Percentiles rank a stretch among this genome's conserved stretches.
phyloP scores from a whole-genome alignment of 2,329 filamentous ascomycete genomes.

The Seiridium unicorne region DNA sequence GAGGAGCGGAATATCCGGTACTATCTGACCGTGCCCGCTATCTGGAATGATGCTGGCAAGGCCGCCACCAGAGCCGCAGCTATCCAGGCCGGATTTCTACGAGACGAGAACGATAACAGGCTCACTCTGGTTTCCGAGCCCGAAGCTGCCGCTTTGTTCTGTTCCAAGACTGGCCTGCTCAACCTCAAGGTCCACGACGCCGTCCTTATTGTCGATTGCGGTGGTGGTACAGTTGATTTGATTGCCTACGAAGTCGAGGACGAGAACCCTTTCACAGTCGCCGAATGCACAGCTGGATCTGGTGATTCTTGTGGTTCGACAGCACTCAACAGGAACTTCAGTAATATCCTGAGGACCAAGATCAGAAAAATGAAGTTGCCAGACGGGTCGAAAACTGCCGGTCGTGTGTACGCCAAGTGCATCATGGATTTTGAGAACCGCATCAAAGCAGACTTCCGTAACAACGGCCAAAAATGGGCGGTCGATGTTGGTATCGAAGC shows the following conservation, averaged over 20 bases:
- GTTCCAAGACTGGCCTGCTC: constrained; percentile 91
- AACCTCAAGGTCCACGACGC: constrained; percentile 98
- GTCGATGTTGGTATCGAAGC: constrained; percentile 98
- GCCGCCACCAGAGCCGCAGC: constrained; percentile 93
- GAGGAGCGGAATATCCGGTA: constrained; percentile 98
- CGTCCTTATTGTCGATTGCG: constrained; percentile 97
- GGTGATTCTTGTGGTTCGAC: constrained; percentile 99
- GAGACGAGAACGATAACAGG: constrained; percentile 96
- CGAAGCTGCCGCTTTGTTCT: constrained; percentile 95
- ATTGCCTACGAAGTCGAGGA: constrained; percentile 99
- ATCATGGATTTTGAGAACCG: constrained; percentile 99
- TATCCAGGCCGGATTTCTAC: constrained; percentile 93
- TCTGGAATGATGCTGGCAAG: constrained; percentile 99
- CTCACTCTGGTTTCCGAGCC: constrained; percentile 94
- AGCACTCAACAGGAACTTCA: constrained; percentile 95
- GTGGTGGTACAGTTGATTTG: constrained; percentile 97
- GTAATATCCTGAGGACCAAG: constrained; percentile 95
- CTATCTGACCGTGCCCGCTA: constrained; percentile 97
- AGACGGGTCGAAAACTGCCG: constrained; percentile 95
- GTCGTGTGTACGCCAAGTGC: constrained; percentile 96
- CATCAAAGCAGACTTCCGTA: constrained; percentile 99
- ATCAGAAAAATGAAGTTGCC: constrained; percentile 99
- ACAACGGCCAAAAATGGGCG: constrained; percentile 99
- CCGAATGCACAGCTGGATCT: constrained; percentile 94
- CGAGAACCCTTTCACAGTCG: constrained; percentile 93